phyloP scores from a whole-genome alignment of 371 early-diverging fungal species.

The Syncephalis plumigaleata region DNA sequence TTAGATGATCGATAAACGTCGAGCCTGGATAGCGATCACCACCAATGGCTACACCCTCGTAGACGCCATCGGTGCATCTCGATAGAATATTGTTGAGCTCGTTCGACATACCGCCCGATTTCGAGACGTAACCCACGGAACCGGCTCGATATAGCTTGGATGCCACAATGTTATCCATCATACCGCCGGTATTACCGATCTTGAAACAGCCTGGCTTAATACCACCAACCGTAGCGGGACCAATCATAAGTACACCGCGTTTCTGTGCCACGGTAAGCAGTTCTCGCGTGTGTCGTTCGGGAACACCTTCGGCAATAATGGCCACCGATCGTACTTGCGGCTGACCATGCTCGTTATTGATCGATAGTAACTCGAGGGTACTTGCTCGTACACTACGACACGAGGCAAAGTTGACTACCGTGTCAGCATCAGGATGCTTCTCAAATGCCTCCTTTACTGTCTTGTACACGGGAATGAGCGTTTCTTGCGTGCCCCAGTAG shows the following conservation, averaged over 20 bases:
- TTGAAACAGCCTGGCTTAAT: constrained; percentile 98
- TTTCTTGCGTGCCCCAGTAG: constrained; percentile 98
- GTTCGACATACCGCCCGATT: constrained; percentile 98
- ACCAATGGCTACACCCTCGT: constrained; percentile 97
- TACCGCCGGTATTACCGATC: constrained; percentile 98
- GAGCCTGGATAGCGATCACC: constrained; percentile 98
- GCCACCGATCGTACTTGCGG: constrained; percentile 79
- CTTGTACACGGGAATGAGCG: constrained; percentile 83
- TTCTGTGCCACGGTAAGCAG: constrained; percentile 69
- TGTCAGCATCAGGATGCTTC: constrained; percentile 84
- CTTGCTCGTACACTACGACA: constrained; percentile 87
- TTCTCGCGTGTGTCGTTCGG: constrained; percentile 88
- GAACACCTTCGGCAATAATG: constrained; percentile 98
- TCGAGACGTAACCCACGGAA: constrained; percentile 92
- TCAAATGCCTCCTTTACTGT: constrained; percentile 67
- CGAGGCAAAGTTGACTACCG: constrained; percentile 94
- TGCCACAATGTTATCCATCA: constrained; percentile 98
- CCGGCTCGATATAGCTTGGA: constrained; percentile 93
- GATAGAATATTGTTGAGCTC: constrained; percentile 97
- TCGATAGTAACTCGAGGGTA: constrained; percentile 71
- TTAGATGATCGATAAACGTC: constrained; percentile 92
- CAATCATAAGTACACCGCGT: constrained; percentile 76
- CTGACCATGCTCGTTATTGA: constrained; percentile 8
- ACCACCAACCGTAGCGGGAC: constrained; percentile 97
- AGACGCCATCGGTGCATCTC: constrained; percentile 90